phyloP scores from a whole-genome alignment of 805 yeast species.

The Candida maltosa region DNA sequence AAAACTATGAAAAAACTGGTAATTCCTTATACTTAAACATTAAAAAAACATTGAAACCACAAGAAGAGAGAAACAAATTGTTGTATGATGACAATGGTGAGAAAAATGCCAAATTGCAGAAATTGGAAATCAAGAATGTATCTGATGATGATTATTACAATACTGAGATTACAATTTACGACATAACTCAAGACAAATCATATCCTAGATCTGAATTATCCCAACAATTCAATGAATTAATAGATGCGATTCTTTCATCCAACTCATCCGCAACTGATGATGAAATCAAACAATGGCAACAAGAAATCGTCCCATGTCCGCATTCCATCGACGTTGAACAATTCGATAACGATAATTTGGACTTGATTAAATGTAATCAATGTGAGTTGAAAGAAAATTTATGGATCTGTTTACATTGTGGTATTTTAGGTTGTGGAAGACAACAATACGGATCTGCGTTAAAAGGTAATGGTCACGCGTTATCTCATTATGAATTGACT shows the following conservation, averaged over 20 bases:
- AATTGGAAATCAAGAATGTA: conserved; percentile 64
- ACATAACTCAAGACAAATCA: conserved; percentile 25
- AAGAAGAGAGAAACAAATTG: conserved; percentile 16
- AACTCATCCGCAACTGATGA: conserved; percentile 58
- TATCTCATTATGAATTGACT: conserved; percentile 57
- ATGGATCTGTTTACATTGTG: conserved; percentile 93
- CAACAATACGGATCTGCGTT: conserved; percentile 84
- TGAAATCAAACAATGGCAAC: conserved; percentile 89
- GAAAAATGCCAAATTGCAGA: conserved; percentile 45
- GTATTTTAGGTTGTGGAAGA: conserved; percentile 91
- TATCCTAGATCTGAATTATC: conserved; percentile 21
- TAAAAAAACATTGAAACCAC: conserved; percentile 47
- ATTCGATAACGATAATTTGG: conserved; percentile 23
- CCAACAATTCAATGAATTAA: conserved; percentile 21
- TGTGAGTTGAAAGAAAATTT: conserved; percentile 74
- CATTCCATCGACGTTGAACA: conserved; percentile 65
- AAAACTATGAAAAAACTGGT: conserved; percentile 51
- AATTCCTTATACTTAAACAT: conserved; percentile 63
- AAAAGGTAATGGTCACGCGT: conserved; percentile 92
- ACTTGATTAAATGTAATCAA: conserved; percentile 44
- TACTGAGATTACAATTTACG: conserved; percentile 39
- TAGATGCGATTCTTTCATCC: conserved; percentile 48
- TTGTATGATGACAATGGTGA: conserved; percentile 20
- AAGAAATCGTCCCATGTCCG: conserved; percentile 74
- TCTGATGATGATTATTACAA: conserved; percentile 63